Base-by-base conservation (phyloP, 306 rosid species). In the Acacia acuminata region DNA sequence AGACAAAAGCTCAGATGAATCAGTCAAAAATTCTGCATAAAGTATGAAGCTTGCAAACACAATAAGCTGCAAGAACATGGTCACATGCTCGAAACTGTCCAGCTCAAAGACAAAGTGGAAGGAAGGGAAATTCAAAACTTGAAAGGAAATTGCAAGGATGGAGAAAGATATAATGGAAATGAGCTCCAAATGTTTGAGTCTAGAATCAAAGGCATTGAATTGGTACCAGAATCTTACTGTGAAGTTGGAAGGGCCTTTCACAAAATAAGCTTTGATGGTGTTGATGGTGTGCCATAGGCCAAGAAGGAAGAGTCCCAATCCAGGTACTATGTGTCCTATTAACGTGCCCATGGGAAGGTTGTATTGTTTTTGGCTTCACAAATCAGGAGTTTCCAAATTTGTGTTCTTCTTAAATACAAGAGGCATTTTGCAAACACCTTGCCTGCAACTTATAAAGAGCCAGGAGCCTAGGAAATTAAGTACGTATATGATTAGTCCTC, bases 51-150 rank as follows among this genome's bases (percentile, higher is more conserved):
- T 92, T 6, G 97, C 90, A 86, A 93, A 95, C 76, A 93, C 63
- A 76, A 89, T 90, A 30, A 93, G 94, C 87, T 95, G 97, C 84
- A 93, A 81, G 90, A 93, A 95, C 95, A 95, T 93, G 74, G 98
- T 91, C 61, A 97, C 99, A 82, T 92, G 98, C 88, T 93, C 98
- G 30, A 92, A 87, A 91, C 84, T 89, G 85, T 89, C 86, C 69
- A 89, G 93, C 86, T 90, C 78, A 75, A 93, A 90, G 44, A 87
- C 86, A 24, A 89, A 87, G 38, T 61, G 89, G 84, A 92, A 86
- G 67, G 79, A 73, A 78, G 98, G 98, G 64, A 84, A 89, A 89
- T 93, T 91, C 27, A 90, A 65, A 78, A 93, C 25, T 84, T 93
- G 97, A 79, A 87, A 73, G 45, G 84, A 43, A 61, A 95, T 88